Conservation (phyloP, 805 yeast species). For the Nakazawaea ambrosiae region DNA sequence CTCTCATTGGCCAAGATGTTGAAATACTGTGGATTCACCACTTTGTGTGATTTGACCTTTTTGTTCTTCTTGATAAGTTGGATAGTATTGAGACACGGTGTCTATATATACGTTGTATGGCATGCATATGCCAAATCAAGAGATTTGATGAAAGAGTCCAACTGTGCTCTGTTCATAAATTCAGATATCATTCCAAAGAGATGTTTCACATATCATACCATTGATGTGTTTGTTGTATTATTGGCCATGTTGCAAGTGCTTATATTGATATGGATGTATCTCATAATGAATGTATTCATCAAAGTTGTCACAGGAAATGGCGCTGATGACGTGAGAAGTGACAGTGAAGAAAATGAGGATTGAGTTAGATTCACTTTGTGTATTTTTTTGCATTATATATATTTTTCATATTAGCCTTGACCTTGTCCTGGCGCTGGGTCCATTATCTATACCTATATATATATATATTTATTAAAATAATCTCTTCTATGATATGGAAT, state of each 20-base stretch:
- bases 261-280: slow-evolving; percentile 64
- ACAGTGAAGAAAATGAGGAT: slow-evolving; percentile 49
- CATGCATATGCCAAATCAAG: slow-evolving; percentile 46
- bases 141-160: slow-evolving; percentile 35
- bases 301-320: slow-evolving; percentile 64
- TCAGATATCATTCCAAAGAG: slow-evolving; percentile 25
- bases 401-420: no score
- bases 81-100: slow-evolving; percentile 67
- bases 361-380: no score
- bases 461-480: no score
- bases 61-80: slow-evolving; percentile 59
- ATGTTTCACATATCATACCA: slow-evolving; percentile 42
- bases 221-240: slow-evolving; percentile 44
- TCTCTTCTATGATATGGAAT: no score
- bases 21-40: slow-evolving; percentile 59
- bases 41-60: slow-evolving; percentile 63
- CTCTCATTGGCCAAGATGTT: slow-evolving; percentile 70
- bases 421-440: no score
- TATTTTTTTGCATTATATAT: no score
- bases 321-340: slow-evolving; percentile 87
- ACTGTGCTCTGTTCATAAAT: slow-evolving; percentile 26
- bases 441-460: background rate
- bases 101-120: slow-evolving; percentile 59
- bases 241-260: slow-evolving; percentile 62
- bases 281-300: slow-evolving; percentile 63